These are phyloP conservation scores for Pilaira anomala DNA, from an alignment of 192 early-diverging fungal species.

Conservation along the genomic window DNA sequence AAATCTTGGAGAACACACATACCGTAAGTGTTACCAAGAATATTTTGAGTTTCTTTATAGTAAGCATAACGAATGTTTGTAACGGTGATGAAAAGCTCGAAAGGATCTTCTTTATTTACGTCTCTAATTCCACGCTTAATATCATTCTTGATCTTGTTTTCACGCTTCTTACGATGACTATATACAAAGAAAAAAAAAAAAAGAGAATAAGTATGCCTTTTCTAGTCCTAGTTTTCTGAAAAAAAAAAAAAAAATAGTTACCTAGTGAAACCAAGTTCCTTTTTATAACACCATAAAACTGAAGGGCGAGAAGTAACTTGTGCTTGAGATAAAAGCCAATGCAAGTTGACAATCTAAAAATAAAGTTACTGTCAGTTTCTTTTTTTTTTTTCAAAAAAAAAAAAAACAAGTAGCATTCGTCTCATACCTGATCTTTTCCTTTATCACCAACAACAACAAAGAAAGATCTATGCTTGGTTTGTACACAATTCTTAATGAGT, in stretches of 20 bases:
- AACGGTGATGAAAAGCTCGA: conserved; percentile 94
- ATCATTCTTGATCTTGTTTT: conserved; percentile 92
- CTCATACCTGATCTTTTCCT: conserved; percentile 76
- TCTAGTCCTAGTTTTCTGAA: no score
- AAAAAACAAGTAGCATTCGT: not conserved
- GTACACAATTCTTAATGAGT: conserved; percentile 90
- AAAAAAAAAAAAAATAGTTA: conserved; percentile 7
- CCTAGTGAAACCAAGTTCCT: conserved; percentile 92
- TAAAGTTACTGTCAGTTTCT: not conserved
- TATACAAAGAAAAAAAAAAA: not conserved
- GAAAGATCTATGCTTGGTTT: conserved; percentile 87
- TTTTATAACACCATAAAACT: conserved; percentile 99
- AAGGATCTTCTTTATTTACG: conserved; percentile 94
- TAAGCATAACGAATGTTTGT: conserved; percentile 98
- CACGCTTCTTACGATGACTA: conserved; percentile 94
- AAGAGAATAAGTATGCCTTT: not conserved
- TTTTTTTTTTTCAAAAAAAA: conserved; percentile 1
- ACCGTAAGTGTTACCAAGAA: conserved; percentile 96
- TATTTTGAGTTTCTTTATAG: conserved; percentile 99
- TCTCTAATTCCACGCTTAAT: conserved; percentile 89
- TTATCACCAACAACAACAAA: conserved; percentile 96
- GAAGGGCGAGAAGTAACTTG: conserved; percentile 84
- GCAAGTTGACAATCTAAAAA: conserved; percentile 87
- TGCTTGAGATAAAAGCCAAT: conserved; percentile 94
- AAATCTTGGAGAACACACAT: conserved; percentile 99